Evolutionary conservation across 352 stramenopile species (phyloP), one percentile per base, ranked within the genome.

Genomic region (Phytophthora macrochlamydospora): DNA sequence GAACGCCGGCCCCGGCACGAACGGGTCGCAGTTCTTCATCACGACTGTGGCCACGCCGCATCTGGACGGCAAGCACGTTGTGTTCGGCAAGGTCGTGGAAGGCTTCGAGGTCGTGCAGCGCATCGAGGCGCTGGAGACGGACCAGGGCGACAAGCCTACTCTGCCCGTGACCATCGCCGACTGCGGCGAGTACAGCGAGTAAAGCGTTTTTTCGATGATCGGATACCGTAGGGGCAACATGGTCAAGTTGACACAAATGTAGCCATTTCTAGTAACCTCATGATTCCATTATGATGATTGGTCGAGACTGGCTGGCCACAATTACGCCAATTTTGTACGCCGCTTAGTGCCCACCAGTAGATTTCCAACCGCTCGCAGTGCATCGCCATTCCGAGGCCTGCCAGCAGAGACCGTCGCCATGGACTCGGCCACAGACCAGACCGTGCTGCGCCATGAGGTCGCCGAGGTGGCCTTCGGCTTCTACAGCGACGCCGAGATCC

Each of bases 1-100:
- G 1, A 99, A 99, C 83, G 90, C 94, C 9, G 96, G 96, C 24
- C 95, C 97, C 37, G 92, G 94, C 73, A 98, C 97, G 59, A 99
- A 99, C 75, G 94, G 96, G 50, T 98, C 92, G 57, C 97, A 99
- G 90, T 99, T 99, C 79, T 99, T 99, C 79, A 92, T 99, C 73
- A 97, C 90, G 74, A 93, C 91, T 29, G 86, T 93, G 64, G 76
- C 96, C 51, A 99, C 96, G 62, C 90, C 95, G 33, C 98, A 98
- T 76, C 84, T 99, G 53, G 97, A 99, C 71, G 94, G 92, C 68
- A 99, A 98, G 81, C 98, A 99, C 88, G 95, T 99, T 38, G 98
- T 99, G 5, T 99, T 99, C 78, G 97, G 97, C 42, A 87, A 91
- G 63, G 93, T 98, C 8, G 78, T 97, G 28, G 89, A 97, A 38